Base-by-base conservation (phyloP, 2,329 filamentous ascomycete species). In the Aspergillus aculeatinus region DNA sequence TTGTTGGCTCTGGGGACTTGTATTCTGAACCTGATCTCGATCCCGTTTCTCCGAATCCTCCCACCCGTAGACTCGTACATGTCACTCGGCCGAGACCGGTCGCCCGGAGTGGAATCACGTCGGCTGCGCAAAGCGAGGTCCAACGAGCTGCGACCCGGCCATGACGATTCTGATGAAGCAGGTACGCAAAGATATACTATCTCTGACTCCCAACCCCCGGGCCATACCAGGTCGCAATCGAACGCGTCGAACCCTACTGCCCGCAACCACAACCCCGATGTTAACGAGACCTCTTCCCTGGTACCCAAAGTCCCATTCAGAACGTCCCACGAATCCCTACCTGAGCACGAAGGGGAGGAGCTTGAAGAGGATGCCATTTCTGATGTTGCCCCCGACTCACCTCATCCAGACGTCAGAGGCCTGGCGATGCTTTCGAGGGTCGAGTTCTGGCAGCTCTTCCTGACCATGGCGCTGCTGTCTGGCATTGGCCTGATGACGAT, bases 401-500 rank as follows among this genome's bases (percentile, higher is more conserved):
- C 89, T 78, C 87, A 88, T 83, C 77, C 90, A 91, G 95, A 98
- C 87, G 89, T 98, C 72, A 91, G 94, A 73, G 95, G 95, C 65
- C 81, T 92, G 71, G 83, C 84, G 16, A 82, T 99, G 72, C 78
- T 96, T 33, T 81, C 81, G 56, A 87, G 84, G 62, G 70, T 87
- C 51, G 89, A 96, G 65, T 99, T 98, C 76, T 98, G 93, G 92
- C 90, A 96, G 70, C 79, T 96, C 29, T 98, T 96, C 75, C 76
- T 85, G 59, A 87, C 96, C 66, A 91, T 99, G 84, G 92, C 89
- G 44, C 85, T 97, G n/a, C 81, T 98, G 63, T 92, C 92, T 5
- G 95, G 95, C 55, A 90, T 97, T 68, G 95, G 95, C 11, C 80
- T 99, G 65, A 99, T 99, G 95, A 98, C 94, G 0, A 99, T 99